Evolutionary conservation across 2,329 filamentous ascomycete genomes (phyloP), one percentile per base, ranked within the genome.

Genomic region (Cladobotryum mycophilum): DNA sequence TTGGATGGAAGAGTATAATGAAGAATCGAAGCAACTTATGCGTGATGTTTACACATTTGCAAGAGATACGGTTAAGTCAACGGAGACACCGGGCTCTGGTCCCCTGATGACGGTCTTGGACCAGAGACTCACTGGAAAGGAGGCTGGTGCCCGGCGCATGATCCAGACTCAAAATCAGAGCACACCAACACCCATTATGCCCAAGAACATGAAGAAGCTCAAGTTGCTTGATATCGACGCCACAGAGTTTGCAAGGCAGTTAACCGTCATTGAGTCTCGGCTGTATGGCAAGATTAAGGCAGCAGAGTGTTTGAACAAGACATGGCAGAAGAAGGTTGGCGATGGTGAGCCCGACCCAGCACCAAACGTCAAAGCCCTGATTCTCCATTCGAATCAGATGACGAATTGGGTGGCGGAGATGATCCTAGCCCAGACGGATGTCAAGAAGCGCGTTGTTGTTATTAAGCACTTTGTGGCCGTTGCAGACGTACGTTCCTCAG

Each of bases 331-430:
- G 79, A 96, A 96, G 74, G 77, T 95, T 52, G 80, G 74, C 8
- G 86, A 91, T 34, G 85, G 86, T 53, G 87, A 91, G 55, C 80
- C 86, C 5, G 90, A 96, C 61, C 88, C 91, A 34, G 91, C 93
- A 9, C 82, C 89, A 1, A 97, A 99, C 61, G 89, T 99, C 59
- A 96, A 97, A 71, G 88, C 90, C 9, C 78, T 99, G 55, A 99
- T 99, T 70, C 76, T 97, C 47, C 93, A 99, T 70, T 97, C 93
- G 1, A 99, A 99, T 64, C 92, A 97, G 68, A 84, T 99, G 76
- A 99, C 93, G 5, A 99, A 97, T 66, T 99, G 93, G 93, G 93
- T 97, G 46, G 93, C 93, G 30, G 92, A 97, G 69, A 97, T 99
- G 93, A 97, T 99, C 59, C 71, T 99, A 55, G 91, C 87, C 0